Conservation (phyloP, 148 eudicot genomes). For the Vaccinium corymbosum region DNA sequence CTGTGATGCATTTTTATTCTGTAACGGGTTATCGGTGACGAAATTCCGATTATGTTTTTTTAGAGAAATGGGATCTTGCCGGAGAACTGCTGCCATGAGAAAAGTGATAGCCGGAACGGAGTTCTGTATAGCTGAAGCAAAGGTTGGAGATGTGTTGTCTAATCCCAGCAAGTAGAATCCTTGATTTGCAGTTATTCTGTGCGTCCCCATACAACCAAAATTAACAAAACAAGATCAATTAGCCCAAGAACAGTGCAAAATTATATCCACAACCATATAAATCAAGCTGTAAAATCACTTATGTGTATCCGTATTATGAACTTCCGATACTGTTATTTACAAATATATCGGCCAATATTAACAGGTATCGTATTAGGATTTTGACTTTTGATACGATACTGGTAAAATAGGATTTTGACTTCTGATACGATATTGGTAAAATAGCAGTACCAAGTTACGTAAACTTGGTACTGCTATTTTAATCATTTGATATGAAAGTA, state of each 20-base stretch:
- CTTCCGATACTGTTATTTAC: neutral
- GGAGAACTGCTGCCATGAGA: slow-evolving; percentile 84
- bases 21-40: neutral
- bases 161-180: slow-evolving; percentile 96
- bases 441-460: too few species aligned
- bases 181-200: slow-evolving; percentile 95
- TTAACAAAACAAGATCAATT: neutral
- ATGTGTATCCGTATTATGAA: neutral
- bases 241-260: neutral
- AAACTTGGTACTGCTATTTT: neutral
- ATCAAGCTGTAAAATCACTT: neutral
- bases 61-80: slow-evolving; percentile 32
- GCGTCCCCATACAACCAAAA: neutral
- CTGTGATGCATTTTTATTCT: neutral
- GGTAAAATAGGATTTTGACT: too few species aligned
- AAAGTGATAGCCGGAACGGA: slow-evolving; percentile 98
- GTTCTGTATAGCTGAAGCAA: slow-evolving; percentile 95
- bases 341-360: neutral
- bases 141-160: slow-evolving; percentile 95
- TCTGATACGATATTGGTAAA: too few species aligned
- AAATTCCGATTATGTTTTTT: neutral
- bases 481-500: neutral
- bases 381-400: too few species aligned
- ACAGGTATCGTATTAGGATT: too few species aligned
- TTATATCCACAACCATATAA: neutral